These are phyloP conservation scores for Sparassis latifolia DNA, from an alignment of 1,284 basidiomycete species.

Conservation along the genomic window DNA sequence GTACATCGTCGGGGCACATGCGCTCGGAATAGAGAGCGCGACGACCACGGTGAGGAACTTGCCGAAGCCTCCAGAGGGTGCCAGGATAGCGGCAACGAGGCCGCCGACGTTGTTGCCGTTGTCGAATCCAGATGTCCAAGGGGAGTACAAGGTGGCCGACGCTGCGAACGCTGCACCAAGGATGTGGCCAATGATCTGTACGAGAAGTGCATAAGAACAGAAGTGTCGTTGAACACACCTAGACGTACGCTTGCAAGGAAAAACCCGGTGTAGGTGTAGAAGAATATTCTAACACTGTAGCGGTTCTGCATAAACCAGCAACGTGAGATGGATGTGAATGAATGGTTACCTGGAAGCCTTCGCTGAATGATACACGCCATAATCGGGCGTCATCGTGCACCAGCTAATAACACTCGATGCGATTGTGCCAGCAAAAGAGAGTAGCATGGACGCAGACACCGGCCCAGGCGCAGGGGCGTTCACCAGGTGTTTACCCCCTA, in stretches of 20 bases:
- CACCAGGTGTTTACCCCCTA: conserved; percentile 46
- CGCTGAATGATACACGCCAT: conserved; percentile 49
- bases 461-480: conserved; percentile 25
- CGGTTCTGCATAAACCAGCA: conserved; percentile 9
- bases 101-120: conserved; percentile 50
- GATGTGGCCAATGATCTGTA: conserved; percentile 49
- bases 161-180: conserved; percentile 66
- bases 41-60: conserved; percentile 56
- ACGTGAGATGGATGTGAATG: background rate
- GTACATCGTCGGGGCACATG: conserved; percentile 73
- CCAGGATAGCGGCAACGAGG: conserved; percentile 37
- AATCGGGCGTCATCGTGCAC: conserved; percentile 54
- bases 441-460: conserved; percentile 22
- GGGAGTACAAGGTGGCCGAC: conserved; percentile 45
- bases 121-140: conserved; percentile 54
- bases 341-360: conserved; percentile 39
- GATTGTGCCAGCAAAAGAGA: conserved; percentile 27
- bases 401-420: conserved; percentile 48
- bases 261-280: conserved; percentile 62
- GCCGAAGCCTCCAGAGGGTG: conserved; percentile 44
- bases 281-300: conserved; percentile 45
- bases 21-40: conserved; percentile 45
- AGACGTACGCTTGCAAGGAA: conserved; percentile 46
- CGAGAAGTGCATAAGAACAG: background rate
- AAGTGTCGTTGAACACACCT: background rate